Base-by-base conservation (phyloP, 2,329 filamentous ascomycete genomes). In the Colletotrichum tamarilloi region DNA sequence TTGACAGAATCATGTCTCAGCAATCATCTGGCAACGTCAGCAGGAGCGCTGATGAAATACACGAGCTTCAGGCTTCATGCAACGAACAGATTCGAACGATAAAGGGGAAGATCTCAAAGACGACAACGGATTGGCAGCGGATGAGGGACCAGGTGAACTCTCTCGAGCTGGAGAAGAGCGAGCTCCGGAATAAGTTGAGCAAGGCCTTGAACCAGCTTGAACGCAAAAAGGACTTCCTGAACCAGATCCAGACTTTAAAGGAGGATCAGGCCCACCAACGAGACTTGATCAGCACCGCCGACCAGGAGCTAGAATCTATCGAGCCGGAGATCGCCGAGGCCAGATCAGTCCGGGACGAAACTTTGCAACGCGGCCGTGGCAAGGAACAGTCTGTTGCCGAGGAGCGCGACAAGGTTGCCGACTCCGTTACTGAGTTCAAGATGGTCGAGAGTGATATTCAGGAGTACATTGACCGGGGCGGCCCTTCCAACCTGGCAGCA, bases 41-140 rank as follows among this genome's bases (percentile, higher is more conserved):
- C 16, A 91, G 94, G 74, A 94, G 93, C 35, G 88, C 95, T 7
- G 94, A 97, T 67, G 94, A 97, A 76, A 95, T 98, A 66, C 93
- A 97, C 77, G 92, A 94, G 66, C 90, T 95, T 60, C 90, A 95
- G 74, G 90, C 91, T 60, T 83, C 85, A 22, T 87, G 92, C 68
- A 89, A 89, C 24, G 94, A 95, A 73, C 91, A 94, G 79, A 88
- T 91, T 76, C 90, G 92, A 67, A 84, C 84, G 26, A 83, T 91
- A 32, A 95, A 94, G 79, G 86, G 86, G 55, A 88, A 86, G 56
- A 87, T 96, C 14, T 83, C 88, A 7, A 93, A 93, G 77, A 83
- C 97, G 38, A 90, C 88, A 0, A 85, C 84, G 14, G 94, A 97
- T 42, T 92, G 90, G 76, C 94, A 98, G 76, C 91, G 93, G 52